A percentile compares a stretch with the other conserved stretches of the same genome.
Conservation (phyloP, 2,329 filamentous ascomycete species). For the Amphichorda felina region DNA sequence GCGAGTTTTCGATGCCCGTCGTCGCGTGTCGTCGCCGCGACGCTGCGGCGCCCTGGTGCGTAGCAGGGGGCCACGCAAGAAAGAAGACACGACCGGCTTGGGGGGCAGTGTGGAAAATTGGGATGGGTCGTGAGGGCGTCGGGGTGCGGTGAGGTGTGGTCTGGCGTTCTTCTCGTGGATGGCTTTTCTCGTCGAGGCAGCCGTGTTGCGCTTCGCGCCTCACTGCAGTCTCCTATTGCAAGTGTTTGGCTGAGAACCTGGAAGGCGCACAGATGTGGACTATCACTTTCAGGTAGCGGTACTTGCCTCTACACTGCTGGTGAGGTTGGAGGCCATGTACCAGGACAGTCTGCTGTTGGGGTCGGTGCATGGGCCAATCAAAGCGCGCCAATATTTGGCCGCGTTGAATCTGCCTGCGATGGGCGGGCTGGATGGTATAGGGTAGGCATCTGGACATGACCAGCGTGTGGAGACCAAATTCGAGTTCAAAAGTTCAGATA, state of each 20-base stretch:
- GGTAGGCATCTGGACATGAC: too few species aligned
- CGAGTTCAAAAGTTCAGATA: too few species aligned
- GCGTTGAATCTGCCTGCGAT: too few species aligned
- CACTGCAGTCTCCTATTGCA: not conserved
- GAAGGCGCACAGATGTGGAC: not conserved
- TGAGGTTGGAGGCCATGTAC: not conserved
- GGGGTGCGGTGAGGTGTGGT: not conserved
- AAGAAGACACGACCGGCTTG: not conserved
- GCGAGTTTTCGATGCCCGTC: too few species aligned
- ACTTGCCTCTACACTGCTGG: not conserved
- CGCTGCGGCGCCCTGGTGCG: slow-evolving; percentile 1
- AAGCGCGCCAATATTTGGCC: not conserved
- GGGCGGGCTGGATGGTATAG: too few species aligned
- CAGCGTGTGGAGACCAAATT: too few species aligned
- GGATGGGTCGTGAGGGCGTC: not conserved
- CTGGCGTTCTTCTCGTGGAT: not conserved
- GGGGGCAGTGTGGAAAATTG: not conserved
- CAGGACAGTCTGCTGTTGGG: not conserved
- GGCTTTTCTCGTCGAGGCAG: not conserved
- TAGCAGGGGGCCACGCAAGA: not conserved
- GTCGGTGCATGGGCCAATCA: not conserved
- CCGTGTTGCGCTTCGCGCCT: slow-evolving; percentile 3
- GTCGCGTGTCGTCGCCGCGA: slow-evolving; percentile 1
- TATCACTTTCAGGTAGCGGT: not conserved
- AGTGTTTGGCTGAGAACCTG: not conserved